Evolutionary conservation across 2,329 filamentous ascomycete genomes (phyloP).

Genomic region (Truncatella angustata): DNA sequence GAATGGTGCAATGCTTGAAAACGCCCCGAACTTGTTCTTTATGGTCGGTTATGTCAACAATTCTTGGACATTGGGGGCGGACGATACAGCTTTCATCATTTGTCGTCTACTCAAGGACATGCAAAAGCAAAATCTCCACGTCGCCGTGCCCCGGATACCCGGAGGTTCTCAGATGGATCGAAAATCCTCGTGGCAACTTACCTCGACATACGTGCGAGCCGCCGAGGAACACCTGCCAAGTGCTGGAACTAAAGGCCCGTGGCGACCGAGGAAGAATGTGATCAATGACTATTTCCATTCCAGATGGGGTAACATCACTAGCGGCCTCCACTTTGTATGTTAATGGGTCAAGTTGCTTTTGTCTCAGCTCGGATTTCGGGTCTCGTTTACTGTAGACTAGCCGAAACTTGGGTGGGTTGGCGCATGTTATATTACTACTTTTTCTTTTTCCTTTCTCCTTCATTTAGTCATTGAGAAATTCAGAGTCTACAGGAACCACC

Average conservation of each 20-base stretch:
- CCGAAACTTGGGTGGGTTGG: too few species aligned
- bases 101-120: constrained; percentile 50
- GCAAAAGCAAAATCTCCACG: constrained; percentile 21
- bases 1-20: constrained; percentile 65
- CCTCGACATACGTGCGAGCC: constrained; percentile 4
- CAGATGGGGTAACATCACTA: constrained; percentile 1
- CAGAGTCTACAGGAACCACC: too few species aligned
- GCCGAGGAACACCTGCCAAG: constrained; percentile 2
- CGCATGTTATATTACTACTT: too few species aligned
- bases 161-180: neutral
- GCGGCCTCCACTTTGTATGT: neutral
- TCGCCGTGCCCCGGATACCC: constrained; percentile 1
- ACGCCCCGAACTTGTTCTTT: constrained; percentile 61
- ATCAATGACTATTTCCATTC: constrained; percentile 2
- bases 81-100: constrained; percentile 47
- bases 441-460: too few species aligned
- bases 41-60: constrained; percentile 65
- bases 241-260: neutral
- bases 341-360: neutral
- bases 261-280: neutral
- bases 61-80: constrained; percentile 66
- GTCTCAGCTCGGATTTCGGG: too few species aligned
- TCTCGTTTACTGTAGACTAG: too few species aligned
- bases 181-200: constrained; percentile 1
- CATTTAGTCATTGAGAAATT: too few species aligned